These are phyloP conservation scores for Ophiostoma angusticollis DNA, from an alignment of 2,329 filamentous ascomycete species.

Conservation along the genomic window DNA sequence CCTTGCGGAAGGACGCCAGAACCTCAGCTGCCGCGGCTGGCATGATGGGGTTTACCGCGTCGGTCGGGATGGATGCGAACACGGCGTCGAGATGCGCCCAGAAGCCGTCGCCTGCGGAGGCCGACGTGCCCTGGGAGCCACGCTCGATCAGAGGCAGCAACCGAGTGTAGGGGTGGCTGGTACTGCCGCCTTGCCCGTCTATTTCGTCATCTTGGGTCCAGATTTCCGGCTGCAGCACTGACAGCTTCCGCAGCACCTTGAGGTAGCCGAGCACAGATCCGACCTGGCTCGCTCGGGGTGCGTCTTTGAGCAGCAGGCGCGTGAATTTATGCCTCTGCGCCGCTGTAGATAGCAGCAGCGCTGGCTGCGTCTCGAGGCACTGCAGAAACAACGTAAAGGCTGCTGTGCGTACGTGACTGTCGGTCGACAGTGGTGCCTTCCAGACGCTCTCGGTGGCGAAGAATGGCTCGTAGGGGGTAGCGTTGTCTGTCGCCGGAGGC, in stretches of 20 bases:
- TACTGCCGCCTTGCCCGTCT: too few species aligned
- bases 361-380: conserved; percentile 34
- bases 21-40: conserved; percentile 45
- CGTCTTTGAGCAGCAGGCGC: conserved; percentile 55
- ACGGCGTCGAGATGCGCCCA: conserved; percentile 59
- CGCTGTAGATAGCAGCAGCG: too few species aligned
- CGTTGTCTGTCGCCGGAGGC: conserved; percentile 34
- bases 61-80: conserved; percentile 47
- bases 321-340: too few species aligned
- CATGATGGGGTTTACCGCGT: conserved; percentile 26
- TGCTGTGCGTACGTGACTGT: conserved; percentile 37
- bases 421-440: conserved; percentile 52
- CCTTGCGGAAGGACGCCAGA: conserved; percentile 53
- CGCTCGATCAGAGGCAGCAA: conserved; percentile 64
- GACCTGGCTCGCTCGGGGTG: conserved; percentile 57
- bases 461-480: conserved; percentile 53
- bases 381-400: conserved; percentile 37
- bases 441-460: conserved; percentile 55
- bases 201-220: conserved; percentile 61
- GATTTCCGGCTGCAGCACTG: conserved; percentile 48
- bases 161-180: conserved; percentile 38
- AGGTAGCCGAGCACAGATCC: conserved; percentile 64
- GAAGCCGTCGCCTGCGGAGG: conserved; percentile 37
- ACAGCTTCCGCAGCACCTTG: conserved; percentile 53
- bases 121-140: conserved; percentile 64